A percentile compares a stretch with the other conserved stretches of the same genome.
phyloP scores from a whole-genome alignment of 305 asterid genomes.

The Rubia occidens region DNA sequence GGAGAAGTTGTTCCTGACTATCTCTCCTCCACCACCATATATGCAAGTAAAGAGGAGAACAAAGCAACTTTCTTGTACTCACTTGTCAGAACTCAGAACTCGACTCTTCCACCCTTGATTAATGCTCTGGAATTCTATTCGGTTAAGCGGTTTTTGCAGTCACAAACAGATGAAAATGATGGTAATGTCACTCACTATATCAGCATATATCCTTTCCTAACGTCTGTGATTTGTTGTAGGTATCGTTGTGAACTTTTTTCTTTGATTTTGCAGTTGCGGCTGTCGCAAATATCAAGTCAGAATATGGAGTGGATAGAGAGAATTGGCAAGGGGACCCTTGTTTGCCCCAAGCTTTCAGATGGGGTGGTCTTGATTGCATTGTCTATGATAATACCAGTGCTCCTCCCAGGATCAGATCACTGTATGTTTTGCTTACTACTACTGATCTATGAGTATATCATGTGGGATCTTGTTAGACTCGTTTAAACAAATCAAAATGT shows the following conservation, averaged over 20 bases:
- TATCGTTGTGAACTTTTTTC: neutral
- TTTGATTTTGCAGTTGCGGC: slow-evolving; percentile 11
- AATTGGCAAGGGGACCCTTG: slow-evolving; percentile 43
- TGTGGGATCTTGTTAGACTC: neutral
- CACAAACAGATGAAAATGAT: slow-evolving; percentile 19
- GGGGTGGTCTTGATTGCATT: slow-evolving; percentile 35
- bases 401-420: slow-evolving; percentile 18
- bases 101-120: slow-evolving; percentile 27
- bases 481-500: neutral
- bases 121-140: slow-evolving; percentile 23
- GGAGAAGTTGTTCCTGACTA: neutral
- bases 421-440: slow-evolving; percentile 15
- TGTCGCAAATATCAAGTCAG: slow-evolving; percentile 12
- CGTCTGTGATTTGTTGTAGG: too few species aligned
- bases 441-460: neutral
- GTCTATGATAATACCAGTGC: neutral
- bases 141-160: neutral
- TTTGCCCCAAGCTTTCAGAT: slow-evolving; percentile 16
- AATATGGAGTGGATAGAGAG: slow-evolving; percentile 18
- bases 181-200: slow-evolving; percentile 9
- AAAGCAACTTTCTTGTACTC: neutral
- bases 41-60: neutral
- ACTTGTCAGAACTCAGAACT: neutral
- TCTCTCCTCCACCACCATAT: neutral
- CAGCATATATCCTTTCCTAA: too few species aligned